These are phyloP conservation scores for Citrullus colocynthis DNA, from an alignment of 306 rosid genomes.

Conservation along the genomic window DNA sequence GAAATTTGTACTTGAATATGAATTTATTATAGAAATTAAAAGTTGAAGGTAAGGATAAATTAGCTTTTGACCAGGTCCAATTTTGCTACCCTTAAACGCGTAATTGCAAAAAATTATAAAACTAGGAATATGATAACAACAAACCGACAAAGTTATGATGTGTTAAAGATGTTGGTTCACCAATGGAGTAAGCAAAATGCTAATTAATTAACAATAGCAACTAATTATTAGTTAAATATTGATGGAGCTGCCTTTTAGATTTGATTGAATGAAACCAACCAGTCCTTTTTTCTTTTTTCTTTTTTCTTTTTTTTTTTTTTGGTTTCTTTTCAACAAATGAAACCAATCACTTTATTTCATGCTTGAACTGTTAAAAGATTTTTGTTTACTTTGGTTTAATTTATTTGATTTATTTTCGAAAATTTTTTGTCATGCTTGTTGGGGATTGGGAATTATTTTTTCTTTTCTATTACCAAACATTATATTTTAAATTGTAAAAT, in stretches of 20 bases:
- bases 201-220: not conserved
- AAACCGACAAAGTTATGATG: not conserved
- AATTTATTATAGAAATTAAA: not conserved
- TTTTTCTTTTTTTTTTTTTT: too few species aligned
- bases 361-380: too few species aligned
- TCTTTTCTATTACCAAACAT: not conserved
- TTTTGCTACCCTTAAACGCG: not conserved
- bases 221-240: not conserved
- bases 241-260: too few species aligned
- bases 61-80: not conserved
- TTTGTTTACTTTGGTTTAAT: too few species aligned
- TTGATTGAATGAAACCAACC: too few species aligned
- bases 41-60: not conserved
- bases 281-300: too few species aligned
- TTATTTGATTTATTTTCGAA: not conserved
- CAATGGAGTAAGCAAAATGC: not conserved
- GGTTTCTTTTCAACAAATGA: too few species aligned
- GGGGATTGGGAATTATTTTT: not conserved
- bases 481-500: not conserved
- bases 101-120: not conserved
- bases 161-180: not conserved
- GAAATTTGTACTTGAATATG: not conserved
- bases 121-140: not conserved
- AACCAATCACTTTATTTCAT: too few species aligned
- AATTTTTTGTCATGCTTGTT: not conserved